Conservation (phyloP, 345 rosid species). For the Camelina sativa region DNA sequence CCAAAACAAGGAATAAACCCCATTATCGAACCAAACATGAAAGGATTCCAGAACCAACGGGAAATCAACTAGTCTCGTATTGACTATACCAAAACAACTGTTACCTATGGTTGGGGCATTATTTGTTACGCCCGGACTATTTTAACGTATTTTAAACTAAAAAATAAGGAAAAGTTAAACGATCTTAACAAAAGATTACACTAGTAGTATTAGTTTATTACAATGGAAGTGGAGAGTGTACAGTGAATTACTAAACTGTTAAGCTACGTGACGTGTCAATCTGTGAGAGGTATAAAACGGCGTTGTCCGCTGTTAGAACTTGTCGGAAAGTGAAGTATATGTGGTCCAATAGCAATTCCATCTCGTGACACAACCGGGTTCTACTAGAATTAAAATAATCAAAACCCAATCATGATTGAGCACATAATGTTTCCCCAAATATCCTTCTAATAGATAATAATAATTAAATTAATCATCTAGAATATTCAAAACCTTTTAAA, state of each 20-base stretch:
- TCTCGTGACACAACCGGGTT: conserved; percentile 31
- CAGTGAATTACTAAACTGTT: background rate
- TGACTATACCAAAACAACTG: background rate
- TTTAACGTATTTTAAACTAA: background rate
- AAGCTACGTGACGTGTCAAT: conserved; percentile 11
- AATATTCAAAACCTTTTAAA: background rate
- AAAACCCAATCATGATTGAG: conserved; percentile 9
- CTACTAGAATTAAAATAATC: background rate
- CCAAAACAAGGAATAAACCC: background rate
- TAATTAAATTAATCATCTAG: background rate
- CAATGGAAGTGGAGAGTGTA: conserved; percentile 3
- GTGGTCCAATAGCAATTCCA: conserved; percentile 38
- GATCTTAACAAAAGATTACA: background rate
- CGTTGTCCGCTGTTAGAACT: conserved; percentile 21
- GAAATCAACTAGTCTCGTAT: background rate
- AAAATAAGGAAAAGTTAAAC: background rate
- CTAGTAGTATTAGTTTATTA: too few species aligned
- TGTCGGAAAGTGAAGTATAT: conserved; percentile 23
- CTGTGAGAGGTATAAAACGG: conserved; percentile 4
- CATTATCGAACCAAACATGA: background rate
- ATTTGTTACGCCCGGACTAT: background rate
- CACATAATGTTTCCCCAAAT: background rate
- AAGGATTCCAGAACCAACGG: background rate
- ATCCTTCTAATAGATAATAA: background rate
- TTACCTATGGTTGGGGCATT: conserved; percentile 20